phyloP scores from a whole-genome alignment of 768 basidiomycete genomes.

The Podaxis sp. region DNA sequence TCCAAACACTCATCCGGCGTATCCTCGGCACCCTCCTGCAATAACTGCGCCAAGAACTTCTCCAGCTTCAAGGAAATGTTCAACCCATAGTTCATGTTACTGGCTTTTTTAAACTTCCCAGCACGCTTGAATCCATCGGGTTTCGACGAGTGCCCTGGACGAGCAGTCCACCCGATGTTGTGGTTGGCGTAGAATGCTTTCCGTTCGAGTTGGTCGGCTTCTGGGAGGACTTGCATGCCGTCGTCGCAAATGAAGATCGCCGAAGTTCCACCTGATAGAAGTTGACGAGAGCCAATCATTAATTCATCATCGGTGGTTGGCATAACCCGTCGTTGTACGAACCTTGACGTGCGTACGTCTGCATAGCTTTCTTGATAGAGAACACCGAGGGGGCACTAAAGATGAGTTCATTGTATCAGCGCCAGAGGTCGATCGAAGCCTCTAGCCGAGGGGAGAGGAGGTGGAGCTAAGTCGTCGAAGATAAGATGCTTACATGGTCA shows the following conservation, averaged over 20 bases:
- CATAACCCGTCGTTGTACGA: background rate
- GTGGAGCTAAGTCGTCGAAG: background rate
- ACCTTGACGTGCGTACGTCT: constrained; percentile 84
- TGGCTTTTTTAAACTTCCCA: constrained; percentile 87
- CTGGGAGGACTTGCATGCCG: constrained; percentile 68
- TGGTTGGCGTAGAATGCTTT: constrained; percentile 78
- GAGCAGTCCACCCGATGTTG: constrained; percentile 74
- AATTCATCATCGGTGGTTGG: background rate
- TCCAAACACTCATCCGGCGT: constrained; percentile 54
- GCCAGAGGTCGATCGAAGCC: background rate
- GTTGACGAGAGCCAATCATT: background rate
- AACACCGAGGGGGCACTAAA: constrained; percentile 68
- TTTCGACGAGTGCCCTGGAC: constrained; percentile 66
- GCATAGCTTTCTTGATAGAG: constrained; percentile 81
- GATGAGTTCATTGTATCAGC: background rate
- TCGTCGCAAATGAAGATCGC: constrained; percentile 84
- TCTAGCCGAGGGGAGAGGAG: background rate
- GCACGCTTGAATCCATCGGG: constrained; percentile 91
- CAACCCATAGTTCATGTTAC: constrained; percentile 77
- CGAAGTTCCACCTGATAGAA: constrained; percentile 53
- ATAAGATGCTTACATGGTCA: constrained; percentile 57
- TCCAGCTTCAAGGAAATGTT: constrained; percentile 61
- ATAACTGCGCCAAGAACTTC: constrained; percentile 46
- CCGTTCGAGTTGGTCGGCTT: constrained; percentile 61
- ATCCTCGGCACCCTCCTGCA: constrained; percentile 39